Evolutionary conservation across 805 yeast genomes (phyloP), one percentile per base, ranked within the genome.

Genomic region (Candida multigemmis): DNA sequence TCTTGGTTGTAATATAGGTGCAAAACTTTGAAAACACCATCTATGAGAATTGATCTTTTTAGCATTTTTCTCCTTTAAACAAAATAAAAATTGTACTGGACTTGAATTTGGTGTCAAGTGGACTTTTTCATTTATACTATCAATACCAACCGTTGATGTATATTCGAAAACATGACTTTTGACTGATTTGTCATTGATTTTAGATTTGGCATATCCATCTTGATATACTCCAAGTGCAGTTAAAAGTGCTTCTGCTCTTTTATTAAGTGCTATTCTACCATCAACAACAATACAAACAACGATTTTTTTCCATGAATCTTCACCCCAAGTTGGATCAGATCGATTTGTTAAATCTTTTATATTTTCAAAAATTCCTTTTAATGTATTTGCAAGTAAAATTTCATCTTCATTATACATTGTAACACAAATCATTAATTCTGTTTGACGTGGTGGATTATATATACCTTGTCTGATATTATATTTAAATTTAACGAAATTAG

Each of bases 11-110:
- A 89, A 56, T 16, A 80, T 65, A 18, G 87, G 82, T 9, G 86
- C 83, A 59, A 89, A 84, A 2, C 94, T 93, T 52, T 89, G 91
- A 55, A 89, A 77, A 16, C 93, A 86, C 98, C 98, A 89, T 42
- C 96, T 70, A 56, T 89, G 98, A 3, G 96, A 85, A 53, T 89
- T 89, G 50, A 89, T 89, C 46, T 89, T 89, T 48, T 81, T 77
- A 39, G 80, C 75, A 51, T 89, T 89, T 45, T 77, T 74, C 46
- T 89, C 97, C 48, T 89, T 89, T 43, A 89, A 58, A 43, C 96
- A 89, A 50, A 87, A 87, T 14, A 89, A 51, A 54, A 91, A 60
- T 52, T 89, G 97, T 7, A 86, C 79, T 0, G 98, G 98, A 13
- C 67, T 66, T 33, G 69, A 60, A 32, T 76, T 80, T 2, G 85